Percentiles rank a stretch among this genome's conserved stretches.
phyloP scores from a whole-genome alignment of 495 filamentous ascomycete species.

The Parmelia sp. region DNA sequence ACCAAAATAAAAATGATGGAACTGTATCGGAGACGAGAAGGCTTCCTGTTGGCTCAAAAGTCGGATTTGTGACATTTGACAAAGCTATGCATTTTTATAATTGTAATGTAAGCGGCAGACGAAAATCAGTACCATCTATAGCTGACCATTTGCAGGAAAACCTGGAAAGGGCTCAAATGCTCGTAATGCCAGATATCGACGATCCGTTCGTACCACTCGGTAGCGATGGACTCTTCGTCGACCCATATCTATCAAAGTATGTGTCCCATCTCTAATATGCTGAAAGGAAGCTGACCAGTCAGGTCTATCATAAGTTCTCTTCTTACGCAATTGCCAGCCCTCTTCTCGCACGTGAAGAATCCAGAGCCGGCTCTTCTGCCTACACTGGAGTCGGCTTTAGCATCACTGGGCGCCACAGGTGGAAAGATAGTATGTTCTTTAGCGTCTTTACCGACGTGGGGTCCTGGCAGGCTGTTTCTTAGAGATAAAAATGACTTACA shows the following conservation, averaged over 20 bases:
- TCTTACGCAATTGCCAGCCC: constrained; percentile 67
- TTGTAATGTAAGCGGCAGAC: constrained; percentile 56
- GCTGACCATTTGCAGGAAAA: constrained; percentile 45
- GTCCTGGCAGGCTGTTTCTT: constrained; percentile 73
- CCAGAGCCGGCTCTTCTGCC: constrained; percentile 84
- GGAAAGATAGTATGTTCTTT: constrained; percentile 90
- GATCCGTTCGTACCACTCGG: constrained; percentile 87
- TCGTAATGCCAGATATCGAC: constrained; percentile 97
- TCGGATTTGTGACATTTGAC: constrained; percentile 94
- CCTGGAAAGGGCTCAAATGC: constrained; percentile 89
- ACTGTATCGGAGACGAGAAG: constrained; percentile 44
- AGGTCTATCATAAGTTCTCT: constrained; percentile 77
- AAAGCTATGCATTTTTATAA: constrained; percentile 98
- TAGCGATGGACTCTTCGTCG: constrained; percentile 87
- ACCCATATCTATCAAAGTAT: constrained; percentile 86
- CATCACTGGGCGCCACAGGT: constrained; percentile 74
- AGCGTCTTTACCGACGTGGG: constrained; percentile 78
- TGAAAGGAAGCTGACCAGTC: constrained; percentile 15
- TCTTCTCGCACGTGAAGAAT: constrained; percentile 81
- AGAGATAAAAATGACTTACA: constrained; percentile 84
- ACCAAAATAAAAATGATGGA: constrained; percentile 50
- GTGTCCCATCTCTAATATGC: constrained; percentile 17
- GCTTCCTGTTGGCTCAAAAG: constrained; percentile 72
- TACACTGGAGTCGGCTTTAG: constrained; percentile 71
- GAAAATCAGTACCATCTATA: background rate